Base-by-base conservation (phyloP, 176 grass and related monocot genomes). In the Carex parvula region DNA sequence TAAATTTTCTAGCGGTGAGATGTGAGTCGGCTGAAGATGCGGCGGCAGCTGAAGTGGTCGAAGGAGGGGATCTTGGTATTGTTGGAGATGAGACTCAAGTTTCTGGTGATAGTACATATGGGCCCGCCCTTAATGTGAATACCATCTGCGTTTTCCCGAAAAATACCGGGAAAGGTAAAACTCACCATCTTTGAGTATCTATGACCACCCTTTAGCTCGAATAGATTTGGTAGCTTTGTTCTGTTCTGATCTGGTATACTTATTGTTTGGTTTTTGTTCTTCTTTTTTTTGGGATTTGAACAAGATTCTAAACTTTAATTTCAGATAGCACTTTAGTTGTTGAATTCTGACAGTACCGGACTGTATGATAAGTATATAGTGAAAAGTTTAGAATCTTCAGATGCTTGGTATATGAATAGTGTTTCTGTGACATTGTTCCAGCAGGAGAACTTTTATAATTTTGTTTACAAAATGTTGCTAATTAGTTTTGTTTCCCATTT, bases 31-130 rank as follows among this genome's bases (percentile, higher is more conserved):
- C 90, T 83, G 93, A 95, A 90, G 93, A 95, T 85, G 91, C 86
- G 77, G 93, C 91, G 86, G 81, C 91, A 69, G 67, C 83, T 83
- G 96, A 95, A 94, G 93, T 95, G 83, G 87, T 99, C 6, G 91
- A 95, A 79, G 91, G 82, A 60, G 91, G 87, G 56, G 88, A 99
- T 90, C 88, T 99, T 83, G 93, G 93, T 56, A 93, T 93, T 5
- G 96, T 98, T 24, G 85, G 96, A 84, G 93, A 95, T 70, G 96
- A 99, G 73, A 94, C 93, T 56, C 95, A 94, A 61, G 89, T 91
- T 69, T 84, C 88, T 81, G 90, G 81, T 81, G 93, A 95, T 73
- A 84, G 9, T 79, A 89, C 91, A 77, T 80, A 93, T 78, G 91
- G 87, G 66, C 88, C 89, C 10, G 91, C 93, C 81, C 46, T 90